Conservation (phyloP, 225 moss, liverwort and hornwort species). For the Takakia lepidozioides region DNA sequence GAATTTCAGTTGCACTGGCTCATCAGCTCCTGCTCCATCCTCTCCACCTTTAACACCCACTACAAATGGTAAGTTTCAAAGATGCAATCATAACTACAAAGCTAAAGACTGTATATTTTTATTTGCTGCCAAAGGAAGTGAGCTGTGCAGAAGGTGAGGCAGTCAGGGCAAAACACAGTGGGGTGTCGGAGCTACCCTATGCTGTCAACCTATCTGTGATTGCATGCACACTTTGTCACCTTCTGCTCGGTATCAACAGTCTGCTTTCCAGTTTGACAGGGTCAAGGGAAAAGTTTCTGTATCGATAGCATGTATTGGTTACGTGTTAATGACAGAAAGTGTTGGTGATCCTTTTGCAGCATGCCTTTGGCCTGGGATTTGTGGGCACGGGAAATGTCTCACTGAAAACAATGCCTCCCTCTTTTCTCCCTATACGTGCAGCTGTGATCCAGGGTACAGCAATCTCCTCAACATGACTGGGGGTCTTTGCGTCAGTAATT, state of each 20-base stretch:
- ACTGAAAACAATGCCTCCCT: constrained; percentile 17
- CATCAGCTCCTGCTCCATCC: constrained; percentile 17
- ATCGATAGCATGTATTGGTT: too few species aligned
- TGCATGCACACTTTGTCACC: too few species aligned
- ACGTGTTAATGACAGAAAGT: not conserved
- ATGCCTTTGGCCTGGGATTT: constrained; percentile 42
- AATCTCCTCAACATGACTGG: constrained; percentile 51
- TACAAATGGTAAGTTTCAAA: constrained; percentile 18
- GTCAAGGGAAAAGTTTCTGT: too few species aligned
- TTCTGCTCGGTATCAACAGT: too few species aligned
- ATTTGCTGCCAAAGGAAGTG: too few species aligned
- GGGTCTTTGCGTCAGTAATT: constrained; percentile 35
- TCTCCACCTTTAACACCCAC: constrained; percentile 12
- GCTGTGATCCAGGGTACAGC: constrained; percentile 35
- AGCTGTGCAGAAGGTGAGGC: too few species aligned
- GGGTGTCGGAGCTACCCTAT: too few species aligned
- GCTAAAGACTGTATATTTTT: too few species aligned
- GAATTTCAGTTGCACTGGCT: constrained; percentile 19
- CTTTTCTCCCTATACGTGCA: constrained; percentile 38
- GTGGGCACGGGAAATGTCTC: constrained; percentile 36
- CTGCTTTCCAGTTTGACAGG: too few species aligned
- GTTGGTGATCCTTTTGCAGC: too few species aligned
- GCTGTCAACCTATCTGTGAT: too few species aligned
- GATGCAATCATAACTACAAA: not conserved
- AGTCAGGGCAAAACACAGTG: too few species aligned